A percentile compares a stretch with the other conserved stretches of the same genome.
Evolutionary conservation across 108 stramenopile species (phyloP).

Genomic region (Skeletonema menzelii): DNA sequence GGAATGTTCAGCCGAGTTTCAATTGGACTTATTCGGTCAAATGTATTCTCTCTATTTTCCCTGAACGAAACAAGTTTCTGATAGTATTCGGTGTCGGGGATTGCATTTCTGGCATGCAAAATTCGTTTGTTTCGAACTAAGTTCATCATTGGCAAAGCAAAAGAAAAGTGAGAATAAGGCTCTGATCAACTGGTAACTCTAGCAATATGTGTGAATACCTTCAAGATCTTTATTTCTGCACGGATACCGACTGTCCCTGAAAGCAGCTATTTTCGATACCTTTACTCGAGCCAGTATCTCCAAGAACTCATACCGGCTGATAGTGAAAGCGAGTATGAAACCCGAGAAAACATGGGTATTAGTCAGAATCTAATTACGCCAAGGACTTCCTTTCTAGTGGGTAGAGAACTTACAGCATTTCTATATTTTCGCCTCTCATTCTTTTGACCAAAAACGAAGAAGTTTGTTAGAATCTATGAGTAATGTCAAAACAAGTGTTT

Average conservation of each 20-base stretch:
- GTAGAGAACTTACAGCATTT: constrained; percentile 3
- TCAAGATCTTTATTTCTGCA: constrained; percentile 17
- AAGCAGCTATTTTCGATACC: constrained; percentile 7
- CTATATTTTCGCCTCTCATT: not conserved
- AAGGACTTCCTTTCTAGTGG: not conserved
- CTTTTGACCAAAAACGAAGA: not conserved
- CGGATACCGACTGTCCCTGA: not conserved
- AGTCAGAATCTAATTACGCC: not conserved
- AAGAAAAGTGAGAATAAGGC: not conserved
- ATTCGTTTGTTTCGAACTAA: constrained; percentile 1
- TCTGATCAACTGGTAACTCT: not conserved
- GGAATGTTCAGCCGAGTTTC: constrained; percentile 11
- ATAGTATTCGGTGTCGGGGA: constrained; percentile 1
- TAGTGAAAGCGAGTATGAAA: not conserved
- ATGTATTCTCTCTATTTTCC: not conserved
- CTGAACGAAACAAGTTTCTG: constrained; percentile 5
- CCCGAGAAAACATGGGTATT: not conserved
- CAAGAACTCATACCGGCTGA: constrained; percentile 12
- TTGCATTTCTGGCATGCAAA: not conserved
- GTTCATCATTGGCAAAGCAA: too few species aligned
- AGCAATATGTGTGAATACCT: not conserved
- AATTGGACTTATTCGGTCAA: not conserved
- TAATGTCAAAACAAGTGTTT: not conserved
- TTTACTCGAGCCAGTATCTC: constrained; percentile 16
- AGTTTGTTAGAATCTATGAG: not conserved